Conservation (phyloP, 2,329 filamentous ascomycete genomes). For the Fusarium sp. region DNA sequence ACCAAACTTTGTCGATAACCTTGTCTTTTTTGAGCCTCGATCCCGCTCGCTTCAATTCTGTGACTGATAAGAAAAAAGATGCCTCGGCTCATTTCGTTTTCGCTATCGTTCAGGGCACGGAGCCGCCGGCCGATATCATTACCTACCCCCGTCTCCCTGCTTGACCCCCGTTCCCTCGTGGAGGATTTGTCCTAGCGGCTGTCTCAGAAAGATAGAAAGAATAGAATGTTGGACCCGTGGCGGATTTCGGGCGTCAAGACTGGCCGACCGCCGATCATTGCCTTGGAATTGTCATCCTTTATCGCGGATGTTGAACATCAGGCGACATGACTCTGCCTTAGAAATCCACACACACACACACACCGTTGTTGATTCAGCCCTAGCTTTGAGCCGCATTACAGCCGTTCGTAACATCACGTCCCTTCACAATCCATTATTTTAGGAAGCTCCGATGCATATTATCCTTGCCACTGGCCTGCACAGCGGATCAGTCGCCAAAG, state of each 20-base stretch:
- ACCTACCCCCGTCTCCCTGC: background rate
- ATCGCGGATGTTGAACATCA: conserved; percentile 10
- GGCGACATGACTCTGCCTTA: conserved; percentile 13
- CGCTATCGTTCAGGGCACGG: background rate
- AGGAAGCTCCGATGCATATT: background rate
- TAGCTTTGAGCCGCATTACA: background rate
- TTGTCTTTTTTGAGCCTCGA: background rate
- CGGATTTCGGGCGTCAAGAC: conserved; percentile 29
- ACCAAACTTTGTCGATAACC: background rate
- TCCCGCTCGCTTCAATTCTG: background rate
- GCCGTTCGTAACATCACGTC: background rate
- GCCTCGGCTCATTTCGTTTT: background rate
- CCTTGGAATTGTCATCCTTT: conserved; percentile 4
- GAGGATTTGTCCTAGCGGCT: background rate
- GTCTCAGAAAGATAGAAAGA: background rate
- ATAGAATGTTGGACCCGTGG: background rate
- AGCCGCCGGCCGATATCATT: conserved; percentile 8
- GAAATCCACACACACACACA: background rate
- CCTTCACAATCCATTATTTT: background rate
- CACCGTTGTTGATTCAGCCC: background rate
- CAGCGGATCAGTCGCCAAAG: conserved; percentile 37
- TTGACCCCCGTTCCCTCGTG: background rate
- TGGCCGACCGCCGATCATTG: conserved; percentile 10
- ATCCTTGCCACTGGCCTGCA: conserved; percentile 5
- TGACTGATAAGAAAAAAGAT: background rate